Conservation (phyloP, 805 yeast genomes). For the Candida vaughaniae region DNA sequence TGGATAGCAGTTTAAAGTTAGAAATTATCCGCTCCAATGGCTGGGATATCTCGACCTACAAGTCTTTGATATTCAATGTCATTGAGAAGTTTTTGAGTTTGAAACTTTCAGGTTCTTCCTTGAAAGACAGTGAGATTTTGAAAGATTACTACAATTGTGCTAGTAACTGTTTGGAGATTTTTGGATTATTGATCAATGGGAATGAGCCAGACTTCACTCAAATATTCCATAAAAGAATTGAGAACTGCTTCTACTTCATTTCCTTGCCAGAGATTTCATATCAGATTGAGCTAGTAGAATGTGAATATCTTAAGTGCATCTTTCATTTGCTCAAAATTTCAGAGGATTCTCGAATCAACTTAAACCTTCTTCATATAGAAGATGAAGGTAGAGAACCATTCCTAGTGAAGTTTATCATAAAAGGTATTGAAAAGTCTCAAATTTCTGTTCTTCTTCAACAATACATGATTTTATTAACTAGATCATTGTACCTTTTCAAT, state of each 20-base stretch:
- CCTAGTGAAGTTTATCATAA: constrained; percentile 45
- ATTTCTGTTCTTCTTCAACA: constrained; percentile 43
- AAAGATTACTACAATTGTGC: constrained; percentile 28
- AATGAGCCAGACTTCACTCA: constrained; percentile 52
- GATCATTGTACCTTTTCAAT: constrained; percentile 50
- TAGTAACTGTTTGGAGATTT: constrained; percentile 43
- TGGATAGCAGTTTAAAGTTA: constrained; percentile 45
- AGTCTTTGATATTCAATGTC: constrained; percentile 49
- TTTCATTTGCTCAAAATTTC: constrained; percentile 28
- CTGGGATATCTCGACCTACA: constrained; percentile 61
- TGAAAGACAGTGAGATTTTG: constrained; percentile 15
- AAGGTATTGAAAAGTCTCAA: constrained; percentile 47
- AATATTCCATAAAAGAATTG: constrained; percentile 42
- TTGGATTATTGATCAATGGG: constrained; percentile 49
- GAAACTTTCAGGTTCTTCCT: constrained; percentile 17
- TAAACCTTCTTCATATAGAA: constrained; percentile 30
- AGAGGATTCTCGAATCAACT: constrained; percentile 25
- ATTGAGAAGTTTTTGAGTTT: constrained; percentile 46
- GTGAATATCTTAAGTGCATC: constrained; percentile 27
- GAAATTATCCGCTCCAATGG: constrained; percentile 40
- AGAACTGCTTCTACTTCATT: constrained; percentile 26
- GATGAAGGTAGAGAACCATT: constrained; percentile 30
- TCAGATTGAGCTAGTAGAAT: constrained; percentile 28
- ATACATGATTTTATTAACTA: constrained; percentile 51
- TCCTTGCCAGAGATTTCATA: constrained; percentile 9